phyloP scores from a whole-genome alignment of 2,329 filamentous ascomycete species.

The Diaporthe nobilis region DNA sequence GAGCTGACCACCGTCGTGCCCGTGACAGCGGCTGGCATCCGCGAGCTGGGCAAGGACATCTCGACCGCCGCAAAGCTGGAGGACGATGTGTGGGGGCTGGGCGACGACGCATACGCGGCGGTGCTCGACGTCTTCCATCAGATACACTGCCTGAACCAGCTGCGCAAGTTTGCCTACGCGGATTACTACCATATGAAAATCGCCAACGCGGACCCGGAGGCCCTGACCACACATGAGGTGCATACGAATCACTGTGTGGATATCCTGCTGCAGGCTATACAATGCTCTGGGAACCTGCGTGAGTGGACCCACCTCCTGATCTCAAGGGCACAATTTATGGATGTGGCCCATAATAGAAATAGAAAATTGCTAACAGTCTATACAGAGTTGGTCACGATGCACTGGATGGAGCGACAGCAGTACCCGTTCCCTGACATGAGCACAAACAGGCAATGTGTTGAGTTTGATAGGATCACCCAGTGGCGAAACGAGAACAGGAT shows the following conservation, averaged over 20 bases:
- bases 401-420: constrained; percentile 51
- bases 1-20: constrained; percentile 48
- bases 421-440: constrained; percentile 53
- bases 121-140: constrained; percentile 52
- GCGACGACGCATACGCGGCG: constrained; percentile 51
- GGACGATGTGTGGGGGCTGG: constrained; percentile 50
- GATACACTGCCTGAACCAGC: constrained; percentile 52
- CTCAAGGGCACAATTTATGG: no score
- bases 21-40: constrained; percentile 47
- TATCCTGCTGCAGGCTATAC: constrained; percentile 52
- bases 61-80: constrained; percentile 46
- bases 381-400: constrained; percentile 51
- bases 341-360: no score
- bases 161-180: constrained; percentile 49
- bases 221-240: constrained; percentile 41
- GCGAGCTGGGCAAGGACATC: constrained; percentile 51
- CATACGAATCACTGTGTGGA: constrained; percentile 55
- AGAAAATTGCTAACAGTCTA: background rate
- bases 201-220: constrained; percentile 40
- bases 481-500: constrained; percentile 44
- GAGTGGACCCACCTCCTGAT: background rate
- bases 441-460: constrained; percentile 52
- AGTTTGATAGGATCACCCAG: constrained; percentile 48
- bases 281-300: constrained; percentile 51
- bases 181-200: constrained; percentile 46